Base-by-base conservation (phyloP, 2,329 filamentous ascomycete genomes). In the Apiospora saccharicola region DNA sequence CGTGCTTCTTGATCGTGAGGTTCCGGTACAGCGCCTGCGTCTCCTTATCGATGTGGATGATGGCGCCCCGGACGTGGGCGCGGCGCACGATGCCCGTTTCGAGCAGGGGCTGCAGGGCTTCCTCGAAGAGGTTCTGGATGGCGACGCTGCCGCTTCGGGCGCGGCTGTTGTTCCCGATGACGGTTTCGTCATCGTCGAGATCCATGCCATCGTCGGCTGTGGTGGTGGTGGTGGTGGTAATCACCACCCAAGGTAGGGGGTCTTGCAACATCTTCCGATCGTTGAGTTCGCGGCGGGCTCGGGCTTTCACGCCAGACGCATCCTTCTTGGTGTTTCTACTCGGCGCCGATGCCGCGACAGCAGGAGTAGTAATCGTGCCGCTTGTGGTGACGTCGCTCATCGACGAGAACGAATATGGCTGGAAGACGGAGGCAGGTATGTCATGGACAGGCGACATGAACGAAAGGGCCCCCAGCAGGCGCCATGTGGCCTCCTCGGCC, bases 71-170 rank as follows among this genome's bases (percentile, higher is more conserved):
- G 57, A 41, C 57, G 57, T 24, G 34, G 57, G 57, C 19, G 19
- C 57, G 57, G 57, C 34, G 57, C 34, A 64, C 57, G 57, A 64
- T 64, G 34, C 34, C 57, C 3, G 57, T 64, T 19, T 64, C 57
- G 57, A 64, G 57, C 6, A 64, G 57, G 30, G 57, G 22, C 22
- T 64, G 57, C 8, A 64, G 34, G 57, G 57, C 22, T n/a, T 64
- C 57, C n/a, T 64, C 57, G 57, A 41, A 64, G 34, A 41, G 57
- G 57, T 64, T 24, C 34, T 22, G 22, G 34, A 24, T 4, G 34
- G 13, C 10, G 19, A 10, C 7, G 19, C 7, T n/a, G 57, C 34
- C 3, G 53, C 7, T 19, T 19, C 22, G 44, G 30, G 16, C 7
- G 16, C 19, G 1, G 30, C 16, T 64, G 57, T 30, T 8, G 26